These are phyloP conservation scores for Helminthosporium solani DNA, from an alignment of 2,329 filamentous ascomycete genomes.

Conservation along the genomic window DNA sequence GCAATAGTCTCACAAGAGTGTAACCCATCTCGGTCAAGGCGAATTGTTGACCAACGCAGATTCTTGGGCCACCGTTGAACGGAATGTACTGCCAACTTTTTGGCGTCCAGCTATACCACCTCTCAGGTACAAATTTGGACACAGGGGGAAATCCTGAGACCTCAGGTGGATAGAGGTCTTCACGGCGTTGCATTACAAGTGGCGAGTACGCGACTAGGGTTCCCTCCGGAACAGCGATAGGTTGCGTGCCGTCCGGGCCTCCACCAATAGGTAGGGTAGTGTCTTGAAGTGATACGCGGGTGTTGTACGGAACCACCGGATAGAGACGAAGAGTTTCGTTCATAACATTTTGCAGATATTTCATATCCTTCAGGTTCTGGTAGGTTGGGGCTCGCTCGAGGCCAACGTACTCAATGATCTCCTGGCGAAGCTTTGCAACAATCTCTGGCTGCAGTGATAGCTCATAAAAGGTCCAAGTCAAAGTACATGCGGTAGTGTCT, in stretches of 20 bases:
- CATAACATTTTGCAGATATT: slow-evolving; percentile 57
- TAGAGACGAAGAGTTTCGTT: slow-evolving; percentile 48
- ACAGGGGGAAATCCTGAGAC: slow-evolving; percentile 45
- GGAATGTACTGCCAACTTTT: slow-evolving; percentile 52
- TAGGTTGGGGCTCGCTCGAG: slow-evolving; percentile 64
- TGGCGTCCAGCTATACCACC: slow-evolving; percentile 54
- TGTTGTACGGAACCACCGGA: slow-evolving; percentile 53
- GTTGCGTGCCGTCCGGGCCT: slow-evolving; percentile 47
- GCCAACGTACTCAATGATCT: slow-evolving; percentile 71
- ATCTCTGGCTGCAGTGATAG: slow-evolving; percentile 69
- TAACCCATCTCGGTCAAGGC: slow-evolving; percentile 54
- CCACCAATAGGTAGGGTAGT: slow-evolving; percentile 53
- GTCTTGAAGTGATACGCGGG: slow-evolving; percentile 49
- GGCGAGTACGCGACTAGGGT: slow-evolving; percentile 51
- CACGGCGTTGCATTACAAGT: slow-evolving; percentile 51
- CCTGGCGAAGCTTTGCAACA: slow-evolving; percentile 67
- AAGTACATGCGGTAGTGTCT: slow-evolving; percentile 80
- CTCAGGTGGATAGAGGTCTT: slow-evolving; percentile 49
- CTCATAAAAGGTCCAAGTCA: slow-evolving; percentile 83
- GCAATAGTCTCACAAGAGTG: slow-evolving; percentile 49
- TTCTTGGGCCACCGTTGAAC: slow-evolving; percentile 51
- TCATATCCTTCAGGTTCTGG: slow-evolving; percentile 81
- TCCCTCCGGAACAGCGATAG: slow-evolving; percentile 47
- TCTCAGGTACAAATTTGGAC: slow-evolving; percentile 49
- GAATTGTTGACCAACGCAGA: slow-evolving; percentile 56